phyloP scores from a whole-genome alignment of 148 eudicot genomes.

The Camellia granthamiana region DNA sequence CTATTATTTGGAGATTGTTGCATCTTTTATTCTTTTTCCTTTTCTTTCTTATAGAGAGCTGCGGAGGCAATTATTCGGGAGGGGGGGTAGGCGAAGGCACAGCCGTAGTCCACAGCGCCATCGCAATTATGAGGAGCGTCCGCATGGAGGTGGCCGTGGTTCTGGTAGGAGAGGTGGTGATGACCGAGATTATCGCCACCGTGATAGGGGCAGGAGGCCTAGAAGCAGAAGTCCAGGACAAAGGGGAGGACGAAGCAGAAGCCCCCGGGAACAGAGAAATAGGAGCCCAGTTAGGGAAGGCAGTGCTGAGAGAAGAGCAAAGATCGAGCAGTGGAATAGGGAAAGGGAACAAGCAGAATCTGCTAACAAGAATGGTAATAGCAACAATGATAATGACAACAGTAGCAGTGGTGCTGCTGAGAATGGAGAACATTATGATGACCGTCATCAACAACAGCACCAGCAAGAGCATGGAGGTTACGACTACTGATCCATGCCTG shows the following conservation, averaged over 20 bases:
- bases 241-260: constrained; percentile 80
- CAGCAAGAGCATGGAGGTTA: constrained; percentile 26
- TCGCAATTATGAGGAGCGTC: constrained; percentile 62
- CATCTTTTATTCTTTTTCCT: neutral
- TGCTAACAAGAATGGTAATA: constrained; percentile 32
- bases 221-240: constrained; percentile 93
- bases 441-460: constrained; percentile 28
- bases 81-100: constrained; percentile 60
- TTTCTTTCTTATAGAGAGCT: constrained; percentile 52
- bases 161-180: constrained; percentile 80
- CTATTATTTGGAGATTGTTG: neutral
- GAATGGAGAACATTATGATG: constrained; percentile 39
- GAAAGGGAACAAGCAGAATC: constrained; percentile 65
- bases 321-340: constrained; percentile 93
- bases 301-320: constrained; percentile 98
- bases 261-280: constrained; percentile 79
- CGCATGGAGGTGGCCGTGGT: constrained; percentile 63
- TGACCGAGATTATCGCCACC: constrained; percentile 56
- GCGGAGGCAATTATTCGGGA: constrained; percentile 81
- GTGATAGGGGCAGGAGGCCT: constrained; percentile 71
- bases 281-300: constrained; percentile 83
- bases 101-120: constrained; percentile 72
- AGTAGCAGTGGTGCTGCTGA: constrained; percentile 25
- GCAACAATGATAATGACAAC: constrained; percentile 28
- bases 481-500: constrained; percentile 26